A percentile compares a stretch with the other conserved stretches of the same genome.
phyloP scores from a whole-genome alignment of 805 yeast species.

The Ogataea parapolymorpha region DNA sequence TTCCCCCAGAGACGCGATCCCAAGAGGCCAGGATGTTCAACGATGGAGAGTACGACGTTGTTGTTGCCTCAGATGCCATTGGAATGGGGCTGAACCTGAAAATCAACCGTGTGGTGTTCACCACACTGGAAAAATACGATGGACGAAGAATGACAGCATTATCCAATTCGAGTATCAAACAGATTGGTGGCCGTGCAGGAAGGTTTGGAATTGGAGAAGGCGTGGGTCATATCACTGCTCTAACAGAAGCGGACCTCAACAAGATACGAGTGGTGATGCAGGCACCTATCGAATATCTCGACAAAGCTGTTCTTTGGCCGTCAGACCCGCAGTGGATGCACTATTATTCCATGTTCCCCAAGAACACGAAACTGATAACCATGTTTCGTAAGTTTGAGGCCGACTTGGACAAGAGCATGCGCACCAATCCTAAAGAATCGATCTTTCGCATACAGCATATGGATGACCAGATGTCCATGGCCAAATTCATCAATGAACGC shows the following conservation, averaged over 20 bases:
- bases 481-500: conserved; percentile 26
- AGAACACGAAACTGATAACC: conserved; percentile 41
- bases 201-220: conserved; percentile 46
- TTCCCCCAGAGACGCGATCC: conserved; percentile 92
- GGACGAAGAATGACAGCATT: conserved; percentile 51
- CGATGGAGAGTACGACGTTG: conserved; percentile 70
- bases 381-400: conserved; percentile 48
- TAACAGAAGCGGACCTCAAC: conserved; percentile 40
- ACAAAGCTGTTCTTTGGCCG: conserved; percentile 76
- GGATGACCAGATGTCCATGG: conserved; percentile 24
- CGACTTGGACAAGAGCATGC: conserved; percentile 30
- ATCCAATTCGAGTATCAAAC: conserved; percentile 70
- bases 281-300: conserved; percentile 48
- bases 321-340: conserved; percentile 66
- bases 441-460: conserved; percentile 30
- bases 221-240: conserved; percentile 55
- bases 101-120: conserved; percentile 76
- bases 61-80: conserved; percentile 94
- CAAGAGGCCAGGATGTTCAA: conserved; percentile 81
- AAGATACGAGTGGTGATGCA: conserved; percentile 47
- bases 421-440: conserved; percentile 11
- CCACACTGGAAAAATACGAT: conserved; percentile 63
- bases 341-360: conserved; percentile 59
- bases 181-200: conserved; percentile 97
- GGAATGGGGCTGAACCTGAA: conserved; percentile 96